Conservation (phyloP, 208 protist genomes). For the Vickermania spadyakhi region DNA sequence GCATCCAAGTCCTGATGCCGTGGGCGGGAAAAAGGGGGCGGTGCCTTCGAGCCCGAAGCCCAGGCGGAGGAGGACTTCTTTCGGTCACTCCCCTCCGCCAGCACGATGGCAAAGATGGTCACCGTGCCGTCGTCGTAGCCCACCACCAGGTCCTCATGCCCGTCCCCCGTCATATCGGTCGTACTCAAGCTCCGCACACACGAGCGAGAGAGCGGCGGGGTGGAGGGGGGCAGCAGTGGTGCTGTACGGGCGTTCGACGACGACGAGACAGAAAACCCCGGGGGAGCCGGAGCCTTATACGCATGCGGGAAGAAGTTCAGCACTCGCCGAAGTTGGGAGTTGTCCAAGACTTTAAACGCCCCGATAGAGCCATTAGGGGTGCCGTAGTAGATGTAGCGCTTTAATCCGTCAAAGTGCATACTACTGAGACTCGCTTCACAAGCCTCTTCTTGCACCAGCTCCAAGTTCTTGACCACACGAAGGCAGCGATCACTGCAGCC, state of each 20-base stretch:
- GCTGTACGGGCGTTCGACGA: neutral
- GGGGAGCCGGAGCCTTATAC: neutral
- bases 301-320: neutral
- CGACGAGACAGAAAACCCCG: neutral
- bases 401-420: slow-evolving; percentile 18
- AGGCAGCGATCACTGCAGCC: slow-evolving; percentile 78
- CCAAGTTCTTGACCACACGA: slow-evolving; percentile 49
- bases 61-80: neutral
- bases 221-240: neutral
- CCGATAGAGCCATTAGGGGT: slow-evolving; percentile 71
- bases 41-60: neutral
- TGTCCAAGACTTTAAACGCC: slow-evolving; percentile 24
- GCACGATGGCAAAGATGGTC: slow-evolving; percentile 32
- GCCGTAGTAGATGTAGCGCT: slow-evolving; percentile 55
- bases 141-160: slow-evolving; percentile 54
- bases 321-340: neutral
- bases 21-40: neutral
- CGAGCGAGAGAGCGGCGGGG: slow-evolving; percentile 5
- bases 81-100: slow-evolving; percentile 1
- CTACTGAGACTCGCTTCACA: slow-evolving; percentile 70
- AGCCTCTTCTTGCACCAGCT: slow-evolving; percentile 42
- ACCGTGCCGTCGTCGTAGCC: slow-evolving; percentile 73
- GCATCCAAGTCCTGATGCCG: neutral
- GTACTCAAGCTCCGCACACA: slow-evolving; percentile 21
- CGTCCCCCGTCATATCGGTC: slow-evolving; percentile 58